A percentile compares a stretch with the other conserved stretches of the same genome.
These are phyloP conservation scores for Juglanconis sp. DNA, from an alignment of 2,329 filamentous ascomycete genomes.

Conservation along the genomic window DNA sequence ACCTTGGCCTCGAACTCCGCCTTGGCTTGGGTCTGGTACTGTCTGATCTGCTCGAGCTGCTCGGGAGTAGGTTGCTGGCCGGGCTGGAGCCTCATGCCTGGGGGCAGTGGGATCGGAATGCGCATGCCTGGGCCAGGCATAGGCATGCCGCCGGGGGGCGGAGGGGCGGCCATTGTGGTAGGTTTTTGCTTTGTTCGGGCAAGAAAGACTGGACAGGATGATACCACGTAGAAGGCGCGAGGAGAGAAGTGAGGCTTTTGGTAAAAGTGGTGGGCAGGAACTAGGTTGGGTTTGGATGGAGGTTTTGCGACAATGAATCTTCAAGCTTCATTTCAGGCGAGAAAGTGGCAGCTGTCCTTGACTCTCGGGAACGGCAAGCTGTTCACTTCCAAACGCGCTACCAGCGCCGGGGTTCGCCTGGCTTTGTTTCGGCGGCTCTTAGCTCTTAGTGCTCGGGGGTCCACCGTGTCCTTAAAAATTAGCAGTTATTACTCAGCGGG, in stretches of 20 bases:
- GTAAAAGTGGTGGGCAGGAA: background rate
- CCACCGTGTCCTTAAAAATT: no score
- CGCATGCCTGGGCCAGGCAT: conserved; percentile 9
- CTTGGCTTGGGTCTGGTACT: conserved; percentile 10
- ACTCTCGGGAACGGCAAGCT: conserved; percentile 15
- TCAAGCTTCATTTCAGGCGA: background rate
- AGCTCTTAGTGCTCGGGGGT: background rate
- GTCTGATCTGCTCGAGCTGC: conserved; percentile 66
- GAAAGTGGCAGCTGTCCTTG: conserved; percentile 14
- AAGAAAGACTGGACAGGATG: no score
- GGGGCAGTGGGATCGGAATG: conserved; percentile 21
- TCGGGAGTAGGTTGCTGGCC: conserved; percentile 56
- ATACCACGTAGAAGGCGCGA: background rate
- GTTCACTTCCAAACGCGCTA: conserved; percentile 14
- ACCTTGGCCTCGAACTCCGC: conserved; percentile 69
- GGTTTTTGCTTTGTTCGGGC: background rate
- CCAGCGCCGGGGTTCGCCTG: conserved; percentile 6
- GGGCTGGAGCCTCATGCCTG: conserved; percentile 24
- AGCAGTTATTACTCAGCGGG: no score
- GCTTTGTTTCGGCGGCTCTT: background rate
- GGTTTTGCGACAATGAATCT: background rate
- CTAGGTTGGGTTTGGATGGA: background rate
- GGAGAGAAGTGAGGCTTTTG: background rate
- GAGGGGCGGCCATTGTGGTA: conserved; percentile 8
- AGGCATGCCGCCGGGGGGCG: conserved; percentile 16